These are phyloP conservation scores for Skeletonema menzelii DNA, from an alignment of 108 stramenopile species.

Conservation along the genomic window DNA sequence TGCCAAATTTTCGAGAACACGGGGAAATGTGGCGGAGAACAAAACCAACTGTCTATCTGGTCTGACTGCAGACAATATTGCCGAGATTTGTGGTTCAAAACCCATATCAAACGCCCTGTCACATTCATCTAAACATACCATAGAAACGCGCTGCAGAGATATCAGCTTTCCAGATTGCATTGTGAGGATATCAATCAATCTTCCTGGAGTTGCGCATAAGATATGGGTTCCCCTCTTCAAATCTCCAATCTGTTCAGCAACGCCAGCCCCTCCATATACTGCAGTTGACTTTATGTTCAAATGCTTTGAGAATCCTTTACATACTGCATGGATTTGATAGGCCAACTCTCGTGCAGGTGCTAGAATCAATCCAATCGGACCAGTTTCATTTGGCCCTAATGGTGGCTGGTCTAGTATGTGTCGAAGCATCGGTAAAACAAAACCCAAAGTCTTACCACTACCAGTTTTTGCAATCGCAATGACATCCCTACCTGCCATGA, in stretches of 20 bases:
- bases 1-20: conserved; percentile 90
- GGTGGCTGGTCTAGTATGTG: conserved; percentile 95
- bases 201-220: conserved; percentile 97
- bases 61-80: conserved; percentile 89
- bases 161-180: conserved; percentile 97
- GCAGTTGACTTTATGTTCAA: conserved; percentile 88
- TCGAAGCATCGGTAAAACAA: conserved; percentile 92
- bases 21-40: conserved; percentile 99
- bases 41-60: conserved; percentile 96
- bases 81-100: conserved; percentile 97
- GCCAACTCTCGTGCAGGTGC: conserved; percentile 98
- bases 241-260: conserved; percentile 97
- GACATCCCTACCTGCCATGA: conserved; percentile 98
- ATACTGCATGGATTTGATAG: conserved; percentile 93
- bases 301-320: conserved; percentile 74
- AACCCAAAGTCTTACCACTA: conserved; percentile 96
- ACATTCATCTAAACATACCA: conserved; percentile 98
- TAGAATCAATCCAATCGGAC: conserved; percentile 95
- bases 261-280: conserved; percentile 97
- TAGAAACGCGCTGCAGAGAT: conserved; percentile 89
- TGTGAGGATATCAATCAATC: conserved; percentile 98
- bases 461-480: conserved; percentile 99
- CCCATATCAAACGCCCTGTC: conserved; percentile 99
- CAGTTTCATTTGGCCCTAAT: conserved; percentile 86
- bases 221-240: conserved; percentile 97